Base-by-base conservation (phyloP, 148 eudicot genomes). In the Polygonum aviculare region DNA sequence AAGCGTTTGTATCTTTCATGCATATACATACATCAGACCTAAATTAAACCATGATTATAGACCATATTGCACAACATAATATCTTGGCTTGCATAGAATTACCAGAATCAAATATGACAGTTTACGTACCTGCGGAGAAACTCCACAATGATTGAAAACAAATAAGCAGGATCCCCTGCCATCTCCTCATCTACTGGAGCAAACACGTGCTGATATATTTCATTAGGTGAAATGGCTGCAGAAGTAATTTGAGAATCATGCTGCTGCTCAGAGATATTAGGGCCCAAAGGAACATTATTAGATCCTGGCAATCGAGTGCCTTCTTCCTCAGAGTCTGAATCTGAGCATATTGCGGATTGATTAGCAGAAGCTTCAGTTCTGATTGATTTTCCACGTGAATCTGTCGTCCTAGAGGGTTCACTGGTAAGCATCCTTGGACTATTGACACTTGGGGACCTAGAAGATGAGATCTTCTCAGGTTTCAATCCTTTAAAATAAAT, bases 201-300 rank as follows among this genome's bases (percentile, higher is more conserved):
- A 76, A 92, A 93, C 75, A 95, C 96, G 78, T 36, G 87, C 79
- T 84, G 85, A 81, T 88, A 89, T 81, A 95, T 73, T 78, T 95
- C 97, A 67, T 84, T 92, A 41, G 97, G 93, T 73, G 99, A 89
- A 67, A 90, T 84, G 77, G 97, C 93, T 63, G 99, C 93, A 36
- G 96, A 87, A 83, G 83, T 79, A 77, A 91, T 77, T 84, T 84
- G 92, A 79, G 86, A 83, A 38, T 92, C 90, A 50, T 81, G 86
- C 78, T 78, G 84, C 73, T 78, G 84, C 73, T 82, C 90, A 74
- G 85, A 65, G 74, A 77, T 67, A 83, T 80, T 75, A 76, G 82
- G 80, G 81, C 83, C 87, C 75, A 84, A 50, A 38, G 86, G 83
- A 50, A 77, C 55, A 65, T 62, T 76, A 73, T 82, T 82, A 59